Evolutionary conservation across 2,329 filamentous ascomycete genomes (phyloP).

Genomic region (Sporothrix sp.): DNA sequence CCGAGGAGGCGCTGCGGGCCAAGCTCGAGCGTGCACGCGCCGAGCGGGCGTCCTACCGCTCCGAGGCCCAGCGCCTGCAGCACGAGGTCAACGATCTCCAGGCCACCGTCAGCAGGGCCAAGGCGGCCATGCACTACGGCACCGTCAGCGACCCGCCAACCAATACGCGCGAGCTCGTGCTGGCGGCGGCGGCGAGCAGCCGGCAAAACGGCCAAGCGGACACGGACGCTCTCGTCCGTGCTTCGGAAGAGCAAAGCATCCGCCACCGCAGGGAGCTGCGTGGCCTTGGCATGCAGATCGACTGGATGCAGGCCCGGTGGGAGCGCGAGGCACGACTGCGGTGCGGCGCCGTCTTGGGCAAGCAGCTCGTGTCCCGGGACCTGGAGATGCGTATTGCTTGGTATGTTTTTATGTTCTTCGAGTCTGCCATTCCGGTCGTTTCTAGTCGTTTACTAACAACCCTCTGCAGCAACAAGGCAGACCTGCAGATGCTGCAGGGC

Average conservation of each 20-base stretch:
- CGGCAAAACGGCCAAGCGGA: constrained; percentile 30
- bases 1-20: constrained; percentile 50
- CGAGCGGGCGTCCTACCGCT: constrained; percentile 49
- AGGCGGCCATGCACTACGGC: constrained; percentile 20
- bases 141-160: constrained; percentile 12
- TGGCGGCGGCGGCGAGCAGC: constrained; percentile 22
- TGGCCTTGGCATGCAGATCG: constrained; percentile 79
- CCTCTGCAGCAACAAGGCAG: constrained; percentile 69
- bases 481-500: constrained; percentile 73
- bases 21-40: constrained; percentile 63
- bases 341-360: constrained; percentile 72
- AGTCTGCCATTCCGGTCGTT: background rate
- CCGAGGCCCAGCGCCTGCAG: constrained; percentile 45
- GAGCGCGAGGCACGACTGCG: constrained; percentile 73
- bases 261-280: constrained; percentile 66
- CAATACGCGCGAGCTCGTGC: constrained; percentile 14
- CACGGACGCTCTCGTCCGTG: constrained; percentile 49
- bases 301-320: constrained; percentile 77
- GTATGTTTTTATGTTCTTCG: constrained; percentile 46
- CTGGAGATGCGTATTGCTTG: constrained; percentile 80
- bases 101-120: constrained; percentile 29
- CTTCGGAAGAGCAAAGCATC: constrained; percentile 53
- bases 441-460: background rate
- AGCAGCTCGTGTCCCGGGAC: constrained; percentile 70
- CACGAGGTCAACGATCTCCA: constrained; percentile 40